Conservation (phyloP, 164 flowering plant species). For the Aristolochia fimbriata region DNA sequence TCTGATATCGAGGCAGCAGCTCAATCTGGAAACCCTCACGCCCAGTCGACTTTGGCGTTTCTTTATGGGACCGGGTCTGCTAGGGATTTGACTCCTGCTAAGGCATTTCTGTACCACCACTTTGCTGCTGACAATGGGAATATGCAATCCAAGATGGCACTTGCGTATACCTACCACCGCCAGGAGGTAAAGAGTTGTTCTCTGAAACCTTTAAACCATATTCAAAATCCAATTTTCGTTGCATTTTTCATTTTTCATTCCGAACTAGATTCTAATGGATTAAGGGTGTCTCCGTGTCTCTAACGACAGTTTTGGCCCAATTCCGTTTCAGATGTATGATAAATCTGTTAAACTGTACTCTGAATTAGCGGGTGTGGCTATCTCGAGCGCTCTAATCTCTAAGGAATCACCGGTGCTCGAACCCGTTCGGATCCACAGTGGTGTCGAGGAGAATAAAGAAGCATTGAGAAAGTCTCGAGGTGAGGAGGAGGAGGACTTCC, state of each 20-base stretch:
- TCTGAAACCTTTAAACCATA: slow-evolving; percentile 5
- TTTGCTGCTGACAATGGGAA: slow-evolving; percentile 81
- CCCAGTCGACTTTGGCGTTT: slow-evolving; percentile 73
- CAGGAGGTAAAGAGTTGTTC: slow-evolving; percentile 48
- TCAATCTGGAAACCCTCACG: slow-evolving; percentile 43
- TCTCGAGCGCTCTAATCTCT: slow-evolving; percentile 81
- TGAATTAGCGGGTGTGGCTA: slow-evolving; percentile 79
- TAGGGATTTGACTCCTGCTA: slow-evolving; percentile 46
- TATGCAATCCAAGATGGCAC: slow-evolving; percentile 83
- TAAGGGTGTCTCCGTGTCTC: not conserved
- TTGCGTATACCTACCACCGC: slow-evolving; percentile 67
- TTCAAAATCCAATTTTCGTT: not conserved
- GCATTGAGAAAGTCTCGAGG: slow-evolving; percentile 83
- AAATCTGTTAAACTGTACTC: slow-evolving; percentile 83
- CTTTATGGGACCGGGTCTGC: slow-evolving; percentile 56
- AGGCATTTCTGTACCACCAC: slow-evolving; percentile 59
- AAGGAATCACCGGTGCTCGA: slow-evolving; percentile 82
- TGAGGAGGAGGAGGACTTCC: slow-evolving; percentile 98
- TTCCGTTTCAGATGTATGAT: slow-evolving; percentile 53
- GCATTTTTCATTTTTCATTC: not conserved
- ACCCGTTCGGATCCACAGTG: slow-evolving; percentile 73
- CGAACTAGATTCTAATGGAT: slow-evolving; percentile 1
- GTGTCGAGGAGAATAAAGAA: slow-evolving; percentile 90
- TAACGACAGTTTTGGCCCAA: too few species aligned
- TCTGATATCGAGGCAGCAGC: slow-evolving; percentile 54